Evolutionary conservation across 768 basidiomycete genomes (phyloP).

Genomic region (Trametes gibbosa): DNA sequence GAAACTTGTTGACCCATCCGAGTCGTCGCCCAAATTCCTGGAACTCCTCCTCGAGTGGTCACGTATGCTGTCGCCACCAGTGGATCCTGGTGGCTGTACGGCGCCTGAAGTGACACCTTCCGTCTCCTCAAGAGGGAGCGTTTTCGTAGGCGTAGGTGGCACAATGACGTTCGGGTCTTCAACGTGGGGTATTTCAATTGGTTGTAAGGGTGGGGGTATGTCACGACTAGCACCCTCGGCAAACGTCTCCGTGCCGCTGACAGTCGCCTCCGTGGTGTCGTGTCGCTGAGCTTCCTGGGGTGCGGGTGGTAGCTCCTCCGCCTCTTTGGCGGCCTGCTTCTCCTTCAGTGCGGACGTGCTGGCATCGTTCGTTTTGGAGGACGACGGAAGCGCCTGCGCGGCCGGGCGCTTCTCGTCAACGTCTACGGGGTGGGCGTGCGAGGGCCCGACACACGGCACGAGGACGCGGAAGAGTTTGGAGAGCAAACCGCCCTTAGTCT

Average conservation of each 20-base stretch:
- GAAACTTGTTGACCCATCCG: slow-evolving; percentile 52
- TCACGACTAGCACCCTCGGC: slow-evolving; percentile 7
- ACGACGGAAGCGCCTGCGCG: slow-evolving; percentile 1
- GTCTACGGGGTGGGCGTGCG: slow-evolving; percentile 47
- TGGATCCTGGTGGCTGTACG: slow-evolving; percentile 88
- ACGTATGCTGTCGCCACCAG: slow-evolving; percentile 40
- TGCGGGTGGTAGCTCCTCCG: slow-evolving; percentile 36
- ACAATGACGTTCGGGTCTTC: slow-evolving; percentile 40
- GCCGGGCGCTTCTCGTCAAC: slow-evolving; percentile 23
- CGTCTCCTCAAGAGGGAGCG: slow-evolving; percentile 66
- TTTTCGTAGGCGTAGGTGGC: slow-evolving; percentile 49
- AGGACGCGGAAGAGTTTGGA: slow-evolving; percentile 59
- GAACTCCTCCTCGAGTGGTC: slow-evolving; percentile 36
- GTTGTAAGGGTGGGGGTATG: slow-evolving; percentile 24
- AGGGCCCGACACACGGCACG: slow-evolving; percentile 64
- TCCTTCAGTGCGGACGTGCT: slow-evolving; percentile 26
- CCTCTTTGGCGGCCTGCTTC: slow-evolving; percentile 27
- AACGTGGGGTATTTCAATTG: slow-evolving; percentile 26
- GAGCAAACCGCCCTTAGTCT: slow-evolving; percentile 37
- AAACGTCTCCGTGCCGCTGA: slow-evolving; percentile 11
- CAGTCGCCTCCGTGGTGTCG: slow-evolving; percentile 2
- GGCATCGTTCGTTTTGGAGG: slow-evolving; percentile 12
- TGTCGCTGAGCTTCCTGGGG: slow-evolving; percentile 7
- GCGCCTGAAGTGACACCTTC: slow-evolving; percentile 89
- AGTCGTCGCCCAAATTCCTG: slow-evolving; percentile 46